Evolutionary conservation across 176 grass and related monocot genomes (phyloP), one percentile per base, ranked within the genome.

Genomic region (Eleusine coracana): DNA sequence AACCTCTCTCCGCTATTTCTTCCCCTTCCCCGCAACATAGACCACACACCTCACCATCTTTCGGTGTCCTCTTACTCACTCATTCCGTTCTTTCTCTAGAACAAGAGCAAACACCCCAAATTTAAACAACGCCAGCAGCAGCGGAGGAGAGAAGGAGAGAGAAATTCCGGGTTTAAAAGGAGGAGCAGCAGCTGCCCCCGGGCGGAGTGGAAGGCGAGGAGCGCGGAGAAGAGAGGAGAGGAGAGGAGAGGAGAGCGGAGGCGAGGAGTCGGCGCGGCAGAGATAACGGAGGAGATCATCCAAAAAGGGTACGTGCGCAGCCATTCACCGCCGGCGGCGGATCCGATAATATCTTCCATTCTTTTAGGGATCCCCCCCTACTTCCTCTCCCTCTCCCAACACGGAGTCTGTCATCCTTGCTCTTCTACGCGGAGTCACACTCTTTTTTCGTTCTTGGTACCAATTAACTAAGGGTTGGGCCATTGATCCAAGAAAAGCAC

Each of bases 401-500:
- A 49, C 69, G 12, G 39, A 44, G 20, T 59, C 27, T 17, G 1
- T 60, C 58, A 61, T 73, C 68, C 7, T 73, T 34, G 48, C 20
- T 75, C 48, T 74, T 28, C 15, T 73, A 51, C 56, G 14, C 34
- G 10, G 27, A 66, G 48, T 90, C 74, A 74, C 74, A 49, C 45
- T 31, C 67, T 78, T 84, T 84, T 80, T 71, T 88, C 51, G 66
- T 82, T 75, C 51, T 84, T 58, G 55, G 79, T 94, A 45, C 62
- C 46, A 72, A 55, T 93, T 90, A 82, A 90, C 65, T 49, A 85
- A 68, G 21, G 20, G 66, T 48, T 16, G 20, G 49, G 68, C 77
- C 49, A 90, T 88, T 84, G 88, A 94, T 88, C 83, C 86, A 86
- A 91, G 88, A 88, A 90, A 86, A 20, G 23, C 66, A 86, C 67